phyloP scores from a whole-genome alignment of 2,329 filamentous ascomycete species.

The Clathrospora elynae region DNA sequence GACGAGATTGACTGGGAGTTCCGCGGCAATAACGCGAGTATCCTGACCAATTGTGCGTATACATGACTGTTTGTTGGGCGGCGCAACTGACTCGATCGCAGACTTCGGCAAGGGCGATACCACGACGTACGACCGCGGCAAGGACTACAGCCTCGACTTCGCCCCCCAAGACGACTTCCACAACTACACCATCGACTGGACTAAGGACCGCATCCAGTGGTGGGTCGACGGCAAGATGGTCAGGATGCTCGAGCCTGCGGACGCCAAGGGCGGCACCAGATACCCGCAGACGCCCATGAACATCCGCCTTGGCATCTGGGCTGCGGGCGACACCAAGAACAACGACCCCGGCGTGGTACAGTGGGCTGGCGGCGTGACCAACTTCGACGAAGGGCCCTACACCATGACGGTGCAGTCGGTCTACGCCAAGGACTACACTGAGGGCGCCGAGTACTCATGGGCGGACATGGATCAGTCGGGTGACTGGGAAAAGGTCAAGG shows the following conservation, averaged over 20 bases:
- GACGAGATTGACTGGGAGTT: conserved; percentile 62
- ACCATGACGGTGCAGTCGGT: conserved; percentile 74
- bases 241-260: conserved; percentile 64
- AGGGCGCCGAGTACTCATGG: conserved; percentile 68
- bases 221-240: conserved; percentile 65
- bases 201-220: conserved; percentile 66
- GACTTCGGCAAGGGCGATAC: conserved; percentile 62
- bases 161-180: conserved; percentile 44
- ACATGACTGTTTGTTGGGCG: too few relatives aligned
- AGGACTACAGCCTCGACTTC: conserved; percentile 37
- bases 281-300: conserved; percentile 78
- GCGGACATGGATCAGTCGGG: conserved; percentile 37
- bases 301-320: conserved; percentile 72
- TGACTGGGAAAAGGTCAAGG: conserved; percentile 56
- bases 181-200: conserved; percentile 67
- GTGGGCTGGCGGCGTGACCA: conserved; percentile 71
- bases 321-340: conserved; percentile 59
- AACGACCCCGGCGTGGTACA: conserved; percentile 45
- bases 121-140: conserved; percentile 56
- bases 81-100: too few relatives aligned
- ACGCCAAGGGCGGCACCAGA: conserved; percentile 62
- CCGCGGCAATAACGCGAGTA: conserved; percentile 47
- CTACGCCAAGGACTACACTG: conserved; percentile 61
- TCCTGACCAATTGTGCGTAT: conserved; percentile 60
- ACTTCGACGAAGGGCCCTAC: conserved; percentile 70